Conservation (phyloP, 208 protist species). For the Trypanosoma brucei region DNA sequence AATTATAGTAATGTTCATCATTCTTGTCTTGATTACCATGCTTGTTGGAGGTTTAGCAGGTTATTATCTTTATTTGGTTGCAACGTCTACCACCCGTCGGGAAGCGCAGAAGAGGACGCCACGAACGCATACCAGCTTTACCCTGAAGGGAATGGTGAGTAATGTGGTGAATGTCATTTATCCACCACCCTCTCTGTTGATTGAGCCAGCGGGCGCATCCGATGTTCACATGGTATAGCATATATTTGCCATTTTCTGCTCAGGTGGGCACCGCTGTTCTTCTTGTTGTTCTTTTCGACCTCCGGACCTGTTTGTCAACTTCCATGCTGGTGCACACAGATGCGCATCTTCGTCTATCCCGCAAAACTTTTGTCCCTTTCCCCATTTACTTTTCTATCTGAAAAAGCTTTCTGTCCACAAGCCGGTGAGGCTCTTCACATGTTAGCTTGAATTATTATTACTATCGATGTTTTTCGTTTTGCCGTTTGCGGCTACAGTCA, state of each 20-base stretch:
- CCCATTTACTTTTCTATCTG: no score
- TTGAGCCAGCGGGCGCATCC: neutral
- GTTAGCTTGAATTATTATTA: no score
- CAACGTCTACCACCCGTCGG: constrained; percentile 36
- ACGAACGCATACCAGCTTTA: neutral
- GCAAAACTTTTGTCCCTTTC: no score
- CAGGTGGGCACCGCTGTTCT: neutral
- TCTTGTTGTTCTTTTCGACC: neutral
- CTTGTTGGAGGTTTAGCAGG: constrained; percentile 49
- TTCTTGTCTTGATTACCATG: constrained; percentile 40
- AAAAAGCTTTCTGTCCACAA: no score
- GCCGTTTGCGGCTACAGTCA: no score
- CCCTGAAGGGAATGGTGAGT: constrained; percentile 9
- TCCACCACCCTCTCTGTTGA: constrained; percentile 20
- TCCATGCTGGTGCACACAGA: no score
- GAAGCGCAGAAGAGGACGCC: constrained; percentile 18
- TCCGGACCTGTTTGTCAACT: no score
- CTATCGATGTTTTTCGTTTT: no score
- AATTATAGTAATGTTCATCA: constrained; percentile 30
- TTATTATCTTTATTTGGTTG: constrained; percentile 51
- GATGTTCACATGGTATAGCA: neutral
- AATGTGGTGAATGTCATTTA: constrained; percentile 18
- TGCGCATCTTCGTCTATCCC: no score
- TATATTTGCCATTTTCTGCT: no score
- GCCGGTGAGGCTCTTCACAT: no score